These are phyloP conservation scores for Amphibolis antarctica DNA, from an alignment of 106 monocot genomes.

Conservation along the genomic window DNA sequence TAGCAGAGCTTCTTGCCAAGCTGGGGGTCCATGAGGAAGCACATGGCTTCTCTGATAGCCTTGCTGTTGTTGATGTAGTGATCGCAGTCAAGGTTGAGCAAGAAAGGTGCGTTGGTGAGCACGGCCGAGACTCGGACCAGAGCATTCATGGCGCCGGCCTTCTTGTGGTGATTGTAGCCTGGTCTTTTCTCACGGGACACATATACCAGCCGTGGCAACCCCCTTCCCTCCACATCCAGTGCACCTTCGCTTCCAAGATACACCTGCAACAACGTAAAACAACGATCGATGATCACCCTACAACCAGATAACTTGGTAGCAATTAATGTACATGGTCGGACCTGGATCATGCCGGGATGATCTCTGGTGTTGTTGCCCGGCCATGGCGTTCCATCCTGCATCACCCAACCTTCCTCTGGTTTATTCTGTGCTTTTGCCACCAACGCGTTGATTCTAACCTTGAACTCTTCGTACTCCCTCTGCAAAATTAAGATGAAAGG, in stretches of 20 bases:
- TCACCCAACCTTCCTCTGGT: slow-evolving; percentile 94
- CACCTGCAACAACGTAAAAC: slow-evolving; percentile 28
- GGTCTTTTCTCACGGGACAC: slow-evolving; percentile 92
- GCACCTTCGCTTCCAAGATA: slow-evolving; percentile 82
- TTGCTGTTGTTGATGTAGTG: slow-evolving; percentile 95
- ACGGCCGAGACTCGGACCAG: slow-evolving; percentile 86
- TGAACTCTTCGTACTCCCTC: slow-evolving; percentile 98
- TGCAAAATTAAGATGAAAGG: slow-evolving; percentile 8
- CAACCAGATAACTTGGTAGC: background rate
- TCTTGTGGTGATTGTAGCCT: slow-evolving; percentile 90
- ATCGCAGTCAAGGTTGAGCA: slow-evolving; percentile 80
- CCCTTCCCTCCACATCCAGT: slow-evolving; percentile 68
- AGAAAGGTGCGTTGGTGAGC: slow-evolving; percentile 81
- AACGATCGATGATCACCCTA: background rate
- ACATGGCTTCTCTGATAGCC: slow-evolving; percentile 84
- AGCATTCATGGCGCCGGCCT: slow-evolving; percentile 92
- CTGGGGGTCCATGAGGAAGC: slow-evolving; percentile 93
- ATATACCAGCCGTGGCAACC: slow-evolving; percentile 71
- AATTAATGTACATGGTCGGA: background rate
- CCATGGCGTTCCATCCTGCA: slow-evolving; percentile 94
- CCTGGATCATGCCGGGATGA: slow-evolving; percentile 97
- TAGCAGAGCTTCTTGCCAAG: slow-evolving; percentile 92
- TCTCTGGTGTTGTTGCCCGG: slow-evolving; percentile 93
- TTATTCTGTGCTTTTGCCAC: slow-evolving; percentile 93
- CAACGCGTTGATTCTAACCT: slow-evolving; percentile 80